Evolutionary conservation across 2,329 filamentous ascomycete genomes (phyloP).

Genomic region (Phialophora chinensis): DNA sequence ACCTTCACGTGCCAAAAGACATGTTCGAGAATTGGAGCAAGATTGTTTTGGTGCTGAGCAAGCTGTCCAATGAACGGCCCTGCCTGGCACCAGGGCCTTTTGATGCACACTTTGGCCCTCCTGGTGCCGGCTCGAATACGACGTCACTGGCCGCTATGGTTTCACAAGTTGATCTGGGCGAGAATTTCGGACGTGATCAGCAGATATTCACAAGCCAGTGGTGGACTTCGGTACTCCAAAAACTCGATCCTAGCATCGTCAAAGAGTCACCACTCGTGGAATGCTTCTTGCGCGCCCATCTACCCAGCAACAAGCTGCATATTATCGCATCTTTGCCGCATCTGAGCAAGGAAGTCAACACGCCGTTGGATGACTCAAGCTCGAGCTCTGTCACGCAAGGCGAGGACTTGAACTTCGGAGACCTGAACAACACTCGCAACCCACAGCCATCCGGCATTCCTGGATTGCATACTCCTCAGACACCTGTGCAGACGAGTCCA

Average conservation of each 20-base stretch:
- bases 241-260: slow-evolving; percentile 29
- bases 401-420: slow-evolving; percentile 34
- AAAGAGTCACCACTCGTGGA: slow-evolving; percentile 30
- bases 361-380: slow-evolving; percentile 6
- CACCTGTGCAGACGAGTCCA: slow-evolving; percentile 29
- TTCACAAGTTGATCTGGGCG: slow-evolving; percentile 25
- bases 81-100: slow-evolving; percentile 13
- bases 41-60: slow-evolving; percentile 70
- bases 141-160: slow-evolving; percentile 31
- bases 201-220: slow-evolving; percentile 27
- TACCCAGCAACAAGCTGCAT: slow-evolving; percentile 25
- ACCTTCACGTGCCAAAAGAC: slow-evolving; percentile 87
- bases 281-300: slow-evolving; percentile 25
- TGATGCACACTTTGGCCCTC: slow-evolving; percentile 16
- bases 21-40: slow-evolving; percentile 94
- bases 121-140: slow-evolving; percentile 20
- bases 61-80: slow-evolving; percentile 32
- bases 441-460: neutral
- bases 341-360: slow-evolving; percentile 15
- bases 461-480: slow-evolving; percentile 22
- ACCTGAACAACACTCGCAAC: slow-evolving; percentile 27
- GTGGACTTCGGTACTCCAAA: slow-evolving; percentile 32
- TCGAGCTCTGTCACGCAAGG: slow-evolving; percentile 11
- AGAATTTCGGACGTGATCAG: slow-evolving; percentile 6
- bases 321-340: slow-evolving; percentile 7